phyloP scores from a whole-genome alignment of 371 early-diverging fungal species.

The Dinochytrium kinnereticum region DNA sequence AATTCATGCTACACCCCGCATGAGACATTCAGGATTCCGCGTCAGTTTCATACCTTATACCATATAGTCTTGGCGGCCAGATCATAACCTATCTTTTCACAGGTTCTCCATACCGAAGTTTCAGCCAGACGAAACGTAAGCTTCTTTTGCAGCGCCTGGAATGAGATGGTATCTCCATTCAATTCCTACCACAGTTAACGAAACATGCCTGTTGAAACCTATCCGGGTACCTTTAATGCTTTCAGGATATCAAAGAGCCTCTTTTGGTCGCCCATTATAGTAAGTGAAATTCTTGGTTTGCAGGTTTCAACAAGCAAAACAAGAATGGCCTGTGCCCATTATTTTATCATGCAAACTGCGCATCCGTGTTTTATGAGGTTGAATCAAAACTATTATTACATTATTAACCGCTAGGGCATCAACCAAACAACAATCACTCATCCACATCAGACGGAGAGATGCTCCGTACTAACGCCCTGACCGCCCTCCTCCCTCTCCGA shows the following conservation, averaged over 20 bases:
- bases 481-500: not conserved
- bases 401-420: no score
- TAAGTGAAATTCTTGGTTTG: not conserved
- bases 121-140: not conserved
- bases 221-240: conserved; percentile 5
- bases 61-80: conserved; percentile 23
- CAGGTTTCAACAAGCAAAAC: no score
- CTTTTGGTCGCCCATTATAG: not conserved
- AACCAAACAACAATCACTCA: not conserved
- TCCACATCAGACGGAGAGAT: not conserved
- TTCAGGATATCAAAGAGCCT: conserved; percentile 5
- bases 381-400: no score
- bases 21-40: no score
- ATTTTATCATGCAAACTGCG: no score
- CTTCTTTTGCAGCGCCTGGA: not conserved
- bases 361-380: no score
- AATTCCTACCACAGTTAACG: no score
- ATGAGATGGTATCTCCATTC: not conserved
- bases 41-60: conserved; percentile 40
- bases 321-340: no score
- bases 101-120: conserved; percentile 23
- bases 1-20: conserved; percentile 76
- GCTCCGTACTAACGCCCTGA: no score
- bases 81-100: conserved; percentile 33
- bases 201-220: no score